phyloP scores from a whole-genome alignment of 345 rosid species.

The Lepidium didymum region DNA sequence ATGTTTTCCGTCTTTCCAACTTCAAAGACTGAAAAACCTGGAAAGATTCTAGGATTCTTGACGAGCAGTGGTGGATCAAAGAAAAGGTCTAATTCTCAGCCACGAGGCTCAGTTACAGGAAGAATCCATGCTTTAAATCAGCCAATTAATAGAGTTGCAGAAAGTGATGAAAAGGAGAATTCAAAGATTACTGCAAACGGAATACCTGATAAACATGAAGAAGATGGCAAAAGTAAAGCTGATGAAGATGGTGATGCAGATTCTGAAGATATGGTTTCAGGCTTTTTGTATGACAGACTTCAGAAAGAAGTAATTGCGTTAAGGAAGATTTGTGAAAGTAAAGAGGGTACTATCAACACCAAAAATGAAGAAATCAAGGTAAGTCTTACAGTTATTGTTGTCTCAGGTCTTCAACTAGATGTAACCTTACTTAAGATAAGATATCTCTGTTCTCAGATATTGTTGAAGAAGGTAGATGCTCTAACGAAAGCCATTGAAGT shows the following conservation, averaged over 20 bases:
- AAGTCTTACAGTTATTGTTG: neutral
- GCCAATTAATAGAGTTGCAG: conserved; percentile 35
- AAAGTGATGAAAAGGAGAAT: conserved; percentile 61
- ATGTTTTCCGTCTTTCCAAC: conserved; percentile 25
- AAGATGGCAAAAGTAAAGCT: conserved; percentile 17
- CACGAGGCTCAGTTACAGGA: conserved; percentile 40
- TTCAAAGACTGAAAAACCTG: conserved; percentile 46
- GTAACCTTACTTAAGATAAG: neutral
- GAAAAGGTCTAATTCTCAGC: conserved; percentile 69
- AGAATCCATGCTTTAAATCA: conserved; percentile 41
- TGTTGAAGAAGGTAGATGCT: conserved; percentile 74
- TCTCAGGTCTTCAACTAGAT: neutral
- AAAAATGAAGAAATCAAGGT: conserved; percentile 88
- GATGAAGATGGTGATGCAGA: conserved; percentile 27
- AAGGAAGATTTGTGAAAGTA: conserved; percentile 59
- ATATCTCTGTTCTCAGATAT: conserved; percentile 41
- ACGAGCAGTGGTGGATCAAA: conserved; percentile 48
- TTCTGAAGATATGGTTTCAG: conserved; percentile 63
- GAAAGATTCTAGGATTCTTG: conserved; percentile 61
- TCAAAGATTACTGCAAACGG: conserved; percentile 32
- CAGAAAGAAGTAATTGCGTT: conserved; percentile 74
- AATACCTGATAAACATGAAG: conserved; percentile 9
- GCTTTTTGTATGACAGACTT: conserved; percentile 77
- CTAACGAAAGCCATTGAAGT: conserved; percentile 65
- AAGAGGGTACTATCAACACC: conserved; percentile 44